Evolutionary conservation across 768 basidiomycete species (phyloP).

Genomic region (Steccherinum ochraceum): DNA sequence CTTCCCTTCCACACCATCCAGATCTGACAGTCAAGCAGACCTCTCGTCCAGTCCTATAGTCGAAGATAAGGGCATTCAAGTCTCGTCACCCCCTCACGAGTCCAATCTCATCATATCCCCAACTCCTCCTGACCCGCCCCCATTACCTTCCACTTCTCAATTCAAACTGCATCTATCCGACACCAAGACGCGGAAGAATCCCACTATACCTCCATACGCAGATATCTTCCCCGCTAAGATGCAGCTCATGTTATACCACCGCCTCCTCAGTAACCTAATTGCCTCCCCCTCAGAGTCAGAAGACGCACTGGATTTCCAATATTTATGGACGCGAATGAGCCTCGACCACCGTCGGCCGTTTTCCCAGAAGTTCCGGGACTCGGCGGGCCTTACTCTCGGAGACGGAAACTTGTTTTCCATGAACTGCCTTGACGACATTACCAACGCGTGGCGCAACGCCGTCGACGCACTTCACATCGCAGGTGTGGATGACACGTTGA

Average conservation of each 20-base stretch:
- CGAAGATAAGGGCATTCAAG: not conserved
- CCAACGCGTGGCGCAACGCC: constrained; percentile 24
- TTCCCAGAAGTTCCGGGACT: constrained; percentile 42
- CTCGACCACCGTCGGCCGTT: constrained; percentile 39
- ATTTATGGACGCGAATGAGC: constrained; percentile 43
- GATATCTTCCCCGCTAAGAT: constrained; percentile 56
- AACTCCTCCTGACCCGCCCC: not conserved
- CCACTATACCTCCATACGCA: constrained; percentile 46
- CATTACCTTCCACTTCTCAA: not conserved
- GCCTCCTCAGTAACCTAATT: constrained; percentile 51
- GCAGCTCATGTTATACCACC: constrained; percentile 76
- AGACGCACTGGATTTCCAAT: constrained; percentile 39
- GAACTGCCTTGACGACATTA: constrained; percentile 25
- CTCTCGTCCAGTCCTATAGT: not conserved
- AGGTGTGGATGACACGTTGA: constrained; percentile 34
- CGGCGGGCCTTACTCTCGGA: constrained; percentile 16
- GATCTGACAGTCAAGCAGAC: not conserved
- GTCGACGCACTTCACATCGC: constrained; percentile 18
- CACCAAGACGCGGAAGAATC: constrained; percentile 58
- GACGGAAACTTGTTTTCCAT: not conserved
- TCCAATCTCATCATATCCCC: not conserved
- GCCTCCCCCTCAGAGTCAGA: constrained; percentile 26
- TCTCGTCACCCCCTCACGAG: not conserved
- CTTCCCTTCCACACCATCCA: constrained; percentile 10
- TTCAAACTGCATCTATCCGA: constrained; percentile 47